These are phyloP conservation scores for Eimeria tenella DNA, from an alignment of 169 alveolate species.

Conservation along the genomic window DNA sequence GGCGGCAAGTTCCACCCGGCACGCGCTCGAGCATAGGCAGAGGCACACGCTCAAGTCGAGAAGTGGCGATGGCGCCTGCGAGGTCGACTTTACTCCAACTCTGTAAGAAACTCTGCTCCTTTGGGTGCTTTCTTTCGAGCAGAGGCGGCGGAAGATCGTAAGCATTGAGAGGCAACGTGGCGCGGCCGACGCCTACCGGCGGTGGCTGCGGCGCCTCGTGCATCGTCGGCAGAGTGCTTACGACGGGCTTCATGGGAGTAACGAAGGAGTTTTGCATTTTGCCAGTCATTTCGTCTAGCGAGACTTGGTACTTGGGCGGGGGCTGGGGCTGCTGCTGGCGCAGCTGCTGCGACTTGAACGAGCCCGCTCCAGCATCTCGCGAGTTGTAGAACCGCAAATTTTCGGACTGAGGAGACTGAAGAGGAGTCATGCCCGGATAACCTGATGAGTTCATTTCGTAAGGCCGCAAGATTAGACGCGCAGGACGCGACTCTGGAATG, in stretches of 20 bases:
- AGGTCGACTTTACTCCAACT: slow-evolving; percentile 42
- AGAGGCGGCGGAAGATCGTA: slow-evolving; percentile 45
- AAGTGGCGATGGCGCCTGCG: slow-evolving; percentile 72
- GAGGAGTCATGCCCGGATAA: slow-evolving; percentile 7
- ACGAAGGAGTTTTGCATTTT: background rate
- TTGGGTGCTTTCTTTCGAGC: slow-evolving; percentile 15
- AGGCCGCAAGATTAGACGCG: slow-evolving; percentile 57
- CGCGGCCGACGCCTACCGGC: slow-evolving; percentile 21
- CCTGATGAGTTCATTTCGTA: slow-evolving; percentile 20
- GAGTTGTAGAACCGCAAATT: slow-evolving; percentile 25
- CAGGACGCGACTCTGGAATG: slow-evolving; percentile 60
- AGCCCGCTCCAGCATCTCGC: background rate
- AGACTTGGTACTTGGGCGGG: background rate
- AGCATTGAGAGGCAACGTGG: slow-evolving; percentile 15
- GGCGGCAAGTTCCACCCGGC: slow-evolving; percentile 35
- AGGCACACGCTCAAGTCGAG: slow-evolving; percentile 61
- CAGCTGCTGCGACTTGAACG: background rate
- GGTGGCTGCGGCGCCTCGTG: slow-evolving; percentile 21
- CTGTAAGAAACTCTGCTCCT: slow-evolving; percentile 38
- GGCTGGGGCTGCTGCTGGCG: slow-evolving; percentile 12
- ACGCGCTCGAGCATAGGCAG: slow-evolving; percentile 71
- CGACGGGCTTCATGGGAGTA: background rate
- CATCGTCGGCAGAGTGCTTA: slow-evolving; percentile 7
- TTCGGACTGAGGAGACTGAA: slow-evolving; percentile 34
- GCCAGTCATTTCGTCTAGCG: background rate